Evolutionary conservation across 345 rosid genomes (phyloP), one percentile per base, ranked within the genome.

Genomic region (Lepidium aucheri): DNA sequence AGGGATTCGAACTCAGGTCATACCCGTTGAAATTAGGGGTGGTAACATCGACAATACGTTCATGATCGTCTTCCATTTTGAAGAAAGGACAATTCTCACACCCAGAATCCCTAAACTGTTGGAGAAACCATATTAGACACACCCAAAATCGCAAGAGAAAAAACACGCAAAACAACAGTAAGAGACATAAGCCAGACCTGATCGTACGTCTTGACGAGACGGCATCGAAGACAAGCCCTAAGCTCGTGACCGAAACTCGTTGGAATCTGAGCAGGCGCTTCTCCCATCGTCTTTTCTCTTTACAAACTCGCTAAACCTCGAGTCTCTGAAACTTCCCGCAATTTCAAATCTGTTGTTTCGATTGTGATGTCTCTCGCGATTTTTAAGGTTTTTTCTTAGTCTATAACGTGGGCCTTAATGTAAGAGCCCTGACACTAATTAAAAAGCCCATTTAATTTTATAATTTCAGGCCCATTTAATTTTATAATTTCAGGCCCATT

Each of bases 191-290:
- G 0, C n/a, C 63, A 35, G 0, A 86, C 92, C 93, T 90, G 96
- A 72, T 90, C 95, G 76, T 86, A 88, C 67, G 96, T 90, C 68
- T 90, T 90, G 66, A 90, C 88, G 42, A 90, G 97, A 9, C 91
- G 96, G 60, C 93, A 85, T 40, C 91, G 93, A 52, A 90, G 87
- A 74, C 96, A 86, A 60, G 96, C 93, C 70, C 97, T 83, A 9
- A 90, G 86, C 65, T 86, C 91, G 38, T 88, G 95, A 16, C 97
- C 97, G 33, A 86, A 88, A 78, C 96, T 90, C n/a, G 93, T 90
- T 45, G 97, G 97, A 65, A 90, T 90, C 78, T 88, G 93, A 0
- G 96, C 95, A 13, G 97, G 77, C 28, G 72, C 76, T 24, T 80
- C 82, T 72, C 81, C 86, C 91, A 81, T 78, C 53, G 24, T 59